Evolutionary conservation across 352 stramenopile species (phyloP), one percentile per base, ranked within the genome.

Genomic region (Phytophthora pinifolia): DNA sequence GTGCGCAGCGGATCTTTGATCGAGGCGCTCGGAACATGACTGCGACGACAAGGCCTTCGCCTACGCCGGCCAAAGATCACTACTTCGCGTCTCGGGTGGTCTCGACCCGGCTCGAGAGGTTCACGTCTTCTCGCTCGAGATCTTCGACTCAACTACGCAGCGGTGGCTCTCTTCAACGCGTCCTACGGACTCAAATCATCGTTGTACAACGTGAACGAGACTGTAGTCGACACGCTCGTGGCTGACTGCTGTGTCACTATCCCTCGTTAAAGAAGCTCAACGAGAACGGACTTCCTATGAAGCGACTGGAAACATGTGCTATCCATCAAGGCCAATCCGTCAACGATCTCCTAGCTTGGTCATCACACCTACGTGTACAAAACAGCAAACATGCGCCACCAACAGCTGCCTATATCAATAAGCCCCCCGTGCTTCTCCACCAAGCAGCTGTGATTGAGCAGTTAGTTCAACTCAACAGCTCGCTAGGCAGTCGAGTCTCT

Each of bases 21-120:
- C 27, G 46, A 13, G 55, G 42, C 0, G 37, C 9, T 13, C 61
- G 43, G 58, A 66, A 61, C 14, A 53, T 61, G 47, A 59, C 44
- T 6, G 37, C 20, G 30, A 68, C 43, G 31, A 62, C 39, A 67
- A 62, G 41, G 51, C 46, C 0, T 62, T 67, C 27, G 53, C 46
- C 0, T 59, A 52, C 35, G 35, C 25, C 25, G 25, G 2, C 25
- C 3, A 6, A 29, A 29, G 48, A 65, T 22, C 48, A 51, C 35
- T 51, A 1, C 10, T 42, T 18, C 38, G 35, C 13, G 48, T 65
- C 27, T 47, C 55, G 10, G 65, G 60, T 17, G 50, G 52, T 12
- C n/a, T 9, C n/a, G 1, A 54, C n/a, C 3, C 34, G 1, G 34
- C 43, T 0, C 9, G 20, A 9, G 10, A 3, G 7, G 49, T 50